Base-by-base conservation (phyloP, 1,284 basidiomycete genomes). In the Austroboletus olivaceoglutinosus region DNA sequence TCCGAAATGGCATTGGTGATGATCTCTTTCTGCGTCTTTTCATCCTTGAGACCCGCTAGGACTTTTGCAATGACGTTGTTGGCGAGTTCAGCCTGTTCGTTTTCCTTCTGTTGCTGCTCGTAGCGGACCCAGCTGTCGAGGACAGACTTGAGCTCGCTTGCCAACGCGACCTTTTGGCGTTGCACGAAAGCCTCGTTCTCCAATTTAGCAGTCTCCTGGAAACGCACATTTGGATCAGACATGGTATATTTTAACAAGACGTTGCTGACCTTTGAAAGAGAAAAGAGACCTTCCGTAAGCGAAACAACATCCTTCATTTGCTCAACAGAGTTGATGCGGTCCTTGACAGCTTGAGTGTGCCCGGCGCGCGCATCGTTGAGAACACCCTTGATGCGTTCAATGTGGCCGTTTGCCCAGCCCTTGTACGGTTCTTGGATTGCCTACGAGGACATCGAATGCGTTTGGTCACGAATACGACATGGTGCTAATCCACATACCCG, bases 51-150 rank as follows among this genome's bases (percentile, higher is more conserved):
- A 63, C 80, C 80, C 65, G 87, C 83, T 61, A 92, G 77, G 48
- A 98, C 93, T 71, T 90, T 93, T 59, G 83, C 82, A 62, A 96
- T 89, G 67, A 99, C 88, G 51, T 80, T 76, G 79, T 89, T 87
- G 58, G 93, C 89, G 48, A 99, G 85, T 49, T 92, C 88, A 31
- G 83, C 79, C 82, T 99, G 97, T 78, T 99, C 93, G 65, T 82
- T 89, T 81, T 99, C 95, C 77, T 97, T 93, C 70, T 87, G 81
- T 73, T 95, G 92, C 69, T 97, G 94, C 80, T 99, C 96, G 75
- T 85, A 95, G 68, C 96, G 90, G 54, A 96, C 95, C 95, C 96
- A 98, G 70, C 89, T 91, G 81, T 99, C 97, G 53, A 99, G 84
- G 34, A 99, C 95, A 34, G 86, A 63, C 79, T 98, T 99, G 71